These are phyloP conservation scores for Termitomyces sp. DNA, from an alignment of 768 basidiomycete species.

Conservation along the genomic window DNA sequence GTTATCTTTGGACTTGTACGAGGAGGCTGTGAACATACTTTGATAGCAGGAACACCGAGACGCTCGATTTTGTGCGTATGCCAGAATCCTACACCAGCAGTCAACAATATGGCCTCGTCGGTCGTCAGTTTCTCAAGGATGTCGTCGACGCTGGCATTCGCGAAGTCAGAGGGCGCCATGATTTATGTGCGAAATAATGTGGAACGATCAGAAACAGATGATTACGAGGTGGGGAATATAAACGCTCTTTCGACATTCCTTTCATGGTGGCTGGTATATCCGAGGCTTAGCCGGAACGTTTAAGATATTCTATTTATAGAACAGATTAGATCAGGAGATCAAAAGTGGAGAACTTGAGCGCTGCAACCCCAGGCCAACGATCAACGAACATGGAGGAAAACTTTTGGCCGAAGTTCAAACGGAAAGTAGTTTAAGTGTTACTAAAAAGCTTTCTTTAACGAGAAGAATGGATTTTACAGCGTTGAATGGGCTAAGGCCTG, in stretches of 20 bases:
- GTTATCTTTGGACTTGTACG: neutral
- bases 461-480: neutral
- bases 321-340: neutral
- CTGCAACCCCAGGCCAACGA: neutral
- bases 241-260: neutral
- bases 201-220: neutral
- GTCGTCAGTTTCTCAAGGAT: slow-evolving; percentile 63
- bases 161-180: slow-evolving; percentile 71
- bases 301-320: neutral
- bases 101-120: slow-evolving; percentile 70
- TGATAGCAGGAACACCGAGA: slow-evolving; percentile 66
- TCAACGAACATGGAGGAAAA: neutral
- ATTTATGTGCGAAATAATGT: neutral
- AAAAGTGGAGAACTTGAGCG: neutral
- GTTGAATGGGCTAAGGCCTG: neutral
- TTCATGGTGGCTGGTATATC: slow-evolving; percentile 1
- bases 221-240: neutral
- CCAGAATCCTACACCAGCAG: slow-evolving; percentile 76
- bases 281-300: neutral
- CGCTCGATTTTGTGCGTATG: slow-evolving; percentile 62
- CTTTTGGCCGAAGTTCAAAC: neutral
- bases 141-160: slow-evolving; percentile 53
- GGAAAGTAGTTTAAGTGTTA: no score
- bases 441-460: no score
- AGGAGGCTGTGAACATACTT: slow-evolving; percentile 31